Percentiles rank a stretch among this genome's conserved stretches.
phyloP scores from a whole-genome alignment of 1,284 basidiomycete genomes.

The Tetrapyrgos nigripes region DNA sequence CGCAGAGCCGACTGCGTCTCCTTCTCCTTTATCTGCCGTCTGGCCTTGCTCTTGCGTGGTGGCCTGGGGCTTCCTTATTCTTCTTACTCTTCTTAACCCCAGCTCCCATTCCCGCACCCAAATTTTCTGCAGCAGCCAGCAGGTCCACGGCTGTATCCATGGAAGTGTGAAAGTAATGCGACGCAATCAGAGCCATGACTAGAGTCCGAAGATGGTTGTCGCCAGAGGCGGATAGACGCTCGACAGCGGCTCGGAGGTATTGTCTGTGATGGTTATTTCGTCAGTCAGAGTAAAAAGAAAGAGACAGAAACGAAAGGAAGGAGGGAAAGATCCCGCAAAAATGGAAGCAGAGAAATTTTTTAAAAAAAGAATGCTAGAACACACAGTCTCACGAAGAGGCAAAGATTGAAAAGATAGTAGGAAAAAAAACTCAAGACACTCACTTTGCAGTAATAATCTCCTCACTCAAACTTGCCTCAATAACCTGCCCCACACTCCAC shows the following conservation, averaged over 20 bases:
- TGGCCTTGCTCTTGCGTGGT: conserved; percentile 17
- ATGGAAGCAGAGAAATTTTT: conserved; percentile 10
- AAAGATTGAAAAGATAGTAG: too few species aligned
- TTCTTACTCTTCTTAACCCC: conserved; percentile 27
- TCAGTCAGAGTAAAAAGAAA: background rate
- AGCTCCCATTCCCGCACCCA: conserved; percentile 75
- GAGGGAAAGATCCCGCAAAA: too few species aligned
- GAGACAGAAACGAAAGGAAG: background rate
- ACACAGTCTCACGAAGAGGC: too few species aligned
- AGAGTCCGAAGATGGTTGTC: conserved; percentile 78
- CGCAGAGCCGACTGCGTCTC: conserved; percentile 58
- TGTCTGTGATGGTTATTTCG: conserved; percentile 45
- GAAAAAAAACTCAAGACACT: conserved; percentile 28
- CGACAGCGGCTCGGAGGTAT: conserved; percentile 64
- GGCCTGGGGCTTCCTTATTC: conserved; percentile 1
- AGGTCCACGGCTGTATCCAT: conserved; percentile 69
- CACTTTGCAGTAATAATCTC: conserved; percentile 70
- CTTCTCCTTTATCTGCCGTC: conserved; percentile 12
- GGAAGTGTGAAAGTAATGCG: conserved; percentile 74
- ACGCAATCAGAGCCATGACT: conserved; percentile 67
- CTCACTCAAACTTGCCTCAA: conserved; percentile 57
- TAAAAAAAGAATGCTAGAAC: too few species aligned
- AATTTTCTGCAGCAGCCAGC: conserved; percentile 67
- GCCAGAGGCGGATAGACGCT: conserved; percentile 57
- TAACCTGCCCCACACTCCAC: conserved; percentile 58